These are phyloP conservation scores for Fraxinus velutina DNA, from an alignment of 305 asterid genomes.

Conservation along the genomic window DNA sequence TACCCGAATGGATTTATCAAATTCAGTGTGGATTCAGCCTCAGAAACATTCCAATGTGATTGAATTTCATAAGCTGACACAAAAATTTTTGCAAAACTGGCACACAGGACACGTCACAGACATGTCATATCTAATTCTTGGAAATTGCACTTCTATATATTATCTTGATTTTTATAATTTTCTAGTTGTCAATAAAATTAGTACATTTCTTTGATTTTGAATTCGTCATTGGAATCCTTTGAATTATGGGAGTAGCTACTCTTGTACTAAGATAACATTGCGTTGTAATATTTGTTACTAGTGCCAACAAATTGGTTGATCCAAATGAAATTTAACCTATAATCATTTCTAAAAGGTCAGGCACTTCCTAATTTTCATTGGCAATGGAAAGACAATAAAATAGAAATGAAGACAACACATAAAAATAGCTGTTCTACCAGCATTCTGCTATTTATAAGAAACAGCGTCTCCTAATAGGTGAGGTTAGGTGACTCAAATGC, in stretches of 20 bases:
- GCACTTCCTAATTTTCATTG: neutral
- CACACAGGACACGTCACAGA: neutral
- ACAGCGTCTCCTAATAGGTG: neutral
- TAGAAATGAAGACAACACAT: neutral
- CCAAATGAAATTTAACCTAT: neutral
- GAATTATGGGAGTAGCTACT: neutral
- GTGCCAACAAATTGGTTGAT: neutral
- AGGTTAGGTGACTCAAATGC: neutral
- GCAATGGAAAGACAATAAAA: neutral
- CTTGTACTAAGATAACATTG: neutral
- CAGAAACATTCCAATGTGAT: neutral
- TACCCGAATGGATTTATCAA: neutral
- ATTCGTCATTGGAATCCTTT: neutral
- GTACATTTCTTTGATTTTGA: neutral
- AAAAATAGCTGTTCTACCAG: neutral
- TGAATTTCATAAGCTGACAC: neutral
- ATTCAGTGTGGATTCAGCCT: neutral
- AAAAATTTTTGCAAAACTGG: neutral
- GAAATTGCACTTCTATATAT: neutral
- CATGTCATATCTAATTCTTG: neutral
- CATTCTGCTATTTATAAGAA: neutral
- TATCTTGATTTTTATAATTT: neutral
- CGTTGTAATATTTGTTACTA: neutral
- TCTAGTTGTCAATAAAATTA: neutral
- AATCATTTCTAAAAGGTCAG: neutral